phyloP scores from a whole-genome alignment of 768 basidiomycete genomes.

The Bullera alba region DNA sequence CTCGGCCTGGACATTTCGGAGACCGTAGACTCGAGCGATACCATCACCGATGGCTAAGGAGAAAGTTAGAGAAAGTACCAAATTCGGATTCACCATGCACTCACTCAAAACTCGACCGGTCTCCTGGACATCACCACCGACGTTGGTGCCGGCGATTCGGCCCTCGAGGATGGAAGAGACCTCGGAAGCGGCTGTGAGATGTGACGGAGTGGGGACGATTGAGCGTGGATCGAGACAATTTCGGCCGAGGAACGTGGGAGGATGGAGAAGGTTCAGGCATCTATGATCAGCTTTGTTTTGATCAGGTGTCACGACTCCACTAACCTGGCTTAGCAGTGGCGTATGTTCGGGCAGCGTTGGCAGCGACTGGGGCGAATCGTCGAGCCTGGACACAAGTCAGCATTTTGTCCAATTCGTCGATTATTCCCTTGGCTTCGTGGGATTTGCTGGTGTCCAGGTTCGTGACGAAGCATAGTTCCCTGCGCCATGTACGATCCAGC shows the following conservation, averaged over 20 bases:
- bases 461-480: not conserved
- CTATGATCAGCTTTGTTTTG: not conserved
- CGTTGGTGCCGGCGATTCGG: slow-evolving; percentile 85
- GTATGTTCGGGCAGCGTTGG: slow-evolving; percentile 61
- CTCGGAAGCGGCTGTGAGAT: slow-evolving; percentile 80
- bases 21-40: slow-evolving; percentile 86
- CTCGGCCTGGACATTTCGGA: slow-evolving; percentile 96
- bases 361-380: slow-evolving; percentile 38
- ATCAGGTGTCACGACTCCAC: slow-evolving; percentile 46
- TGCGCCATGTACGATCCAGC: not conserved
- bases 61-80: not conserved
- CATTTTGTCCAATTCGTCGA: not conserved
- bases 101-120: slow-evolving; percentile 96
- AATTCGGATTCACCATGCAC: slow-evolving; percentile 45
- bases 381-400: slow-evolving; percentile 39
- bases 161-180: slow-evolving; percentile 98
- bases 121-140: slow-evolving; percentile 94
- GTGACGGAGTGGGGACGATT: slow-evolving; percentile 1
- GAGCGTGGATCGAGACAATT: not conserved
- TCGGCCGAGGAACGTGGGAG: not conserved
- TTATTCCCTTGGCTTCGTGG: not conserved
- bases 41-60: slow-evolving; percentile 91
- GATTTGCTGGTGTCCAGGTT: too few species aligned
- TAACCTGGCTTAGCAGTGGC: slow-evolving; percentile 96
- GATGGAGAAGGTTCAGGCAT: not conserved